Base-by-base conservation (phyloP, 306 rosid species). In the Macrotyloma uniflorum region DNA sequence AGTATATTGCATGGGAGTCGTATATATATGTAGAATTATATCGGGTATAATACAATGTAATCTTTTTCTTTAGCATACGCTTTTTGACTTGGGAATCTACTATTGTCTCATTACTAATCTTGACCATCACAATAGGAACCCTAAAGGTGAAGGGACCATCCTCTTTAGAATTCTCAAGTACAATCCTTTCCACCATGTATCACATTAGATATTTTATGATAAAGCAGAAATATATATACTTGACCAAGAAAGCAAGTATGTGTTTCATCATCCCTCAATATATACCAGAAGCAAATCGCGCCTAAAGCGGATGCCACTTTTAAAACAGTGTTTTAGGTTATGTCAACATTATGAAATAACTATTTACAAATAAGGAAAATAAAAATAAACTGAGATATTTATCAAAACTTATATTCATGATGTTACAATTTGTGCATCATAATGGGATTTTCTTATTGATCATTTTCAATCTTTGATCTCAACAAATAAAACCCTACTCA, bases 31-130 rank as follows among this genome's bases (percentile, higher is more conserved):
- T 65, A 18, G 9, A 12, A 57, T 65, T 73, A 32, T 67, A 28
- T 78, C 71, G 43, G 79, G 76, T 40, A 67, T 72, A 66, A 79
- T 59, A 62, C 77, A 66, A 76, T 53, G 86, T 66, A 33, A 69
- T 49, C 33, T 88, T 77, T 73, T 86, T 77, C 80, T 71, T 84
- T 84, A 57, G 40, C 36, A 26, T 32, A 45, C 50, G 57, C 87
- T 82, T 89, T 89, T 86, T 91, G 87, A 88, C 90, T 88, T 72
- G 82, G 47, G 84, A 85, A 91, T 72, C 80, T 49, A 66, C 26
- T 38, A 3, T 79, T 81, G 80, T 87, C 78, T 75, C 70, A 45
- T 78, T 78, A 57, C 46, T 23, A 73, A 72, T 81, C 88, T 89
- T 86, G 81, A 69, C 67, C 50, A 33, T 82, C 76, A 87, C 81